A percentile compares a stretch with the other conserved stretches of the same genome.
phyloP scores from a whole-genome alignment of 139 green algal species.

The Tetradesmus obliquus region DNA sequence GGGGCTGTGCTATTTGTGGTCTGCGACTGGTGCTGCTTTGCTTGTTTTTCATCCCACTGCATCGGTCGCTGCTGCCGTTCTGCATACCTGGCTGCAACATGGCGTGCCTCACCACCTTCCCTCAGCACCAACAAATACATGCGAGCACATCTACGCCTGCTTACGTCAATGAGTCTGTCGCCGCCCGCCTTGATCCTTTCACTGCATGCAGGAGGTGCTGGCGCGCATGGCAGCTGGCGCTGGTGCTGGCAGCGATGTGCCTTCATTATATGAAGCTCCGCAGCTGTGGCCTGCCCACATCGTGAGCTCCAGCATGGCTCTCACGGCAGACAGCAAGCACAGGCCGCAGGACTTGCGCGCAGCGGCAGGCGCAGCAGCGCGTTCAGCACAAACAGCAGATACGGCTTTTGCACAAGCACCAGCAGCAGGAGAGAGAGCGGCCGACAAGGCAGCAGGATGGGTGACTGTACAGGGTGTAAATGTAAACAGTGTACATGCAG shows the following conservation, averaged over 20 bases:
- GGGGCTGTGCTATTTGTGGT: background rate
- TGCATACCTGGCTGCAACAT: no score
- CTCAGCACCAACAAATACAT: no score
- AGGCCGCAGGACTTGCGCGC: slow-evolving; percentile 76
- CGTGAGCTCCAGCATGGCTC: slow-evolving; percentile 41
- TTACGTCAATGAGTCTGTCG: no score
- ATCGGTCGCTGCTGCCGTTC: no score
- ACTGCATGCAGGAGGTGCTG: slow-evolving; percentile 38
- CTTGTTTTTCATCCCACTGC: background rate
- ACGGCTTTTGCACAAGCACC: background rate
- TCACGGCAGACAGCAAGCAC: slow-evolving; percentile 71
- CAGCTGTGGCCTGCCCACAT: slow-evolving; percentile 59
- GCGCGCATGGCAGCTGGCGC: slow-evolving; percentile 35
- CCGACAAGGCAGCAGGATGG: background rate
- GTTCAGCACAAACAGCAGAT: background rate
- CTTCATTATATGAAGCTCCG: background rate
- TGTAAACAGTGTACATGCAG: background rate
- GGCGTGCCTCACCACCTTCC: no score
- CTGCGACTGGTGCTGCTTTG: background rate
- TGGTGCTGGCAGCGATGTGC: background rate
- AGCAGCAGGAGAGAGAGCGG: slow-evolving; percentile 4
- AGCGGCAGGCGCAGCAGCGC: background rate
- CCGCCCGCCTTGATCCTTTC: no score
- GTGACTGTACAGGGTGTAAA: background rate
- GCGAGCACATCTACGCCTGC: no score